Conservation (phyloP, 768 basidiomycete species). For the Dioszegia aurantiaca region DNA sequence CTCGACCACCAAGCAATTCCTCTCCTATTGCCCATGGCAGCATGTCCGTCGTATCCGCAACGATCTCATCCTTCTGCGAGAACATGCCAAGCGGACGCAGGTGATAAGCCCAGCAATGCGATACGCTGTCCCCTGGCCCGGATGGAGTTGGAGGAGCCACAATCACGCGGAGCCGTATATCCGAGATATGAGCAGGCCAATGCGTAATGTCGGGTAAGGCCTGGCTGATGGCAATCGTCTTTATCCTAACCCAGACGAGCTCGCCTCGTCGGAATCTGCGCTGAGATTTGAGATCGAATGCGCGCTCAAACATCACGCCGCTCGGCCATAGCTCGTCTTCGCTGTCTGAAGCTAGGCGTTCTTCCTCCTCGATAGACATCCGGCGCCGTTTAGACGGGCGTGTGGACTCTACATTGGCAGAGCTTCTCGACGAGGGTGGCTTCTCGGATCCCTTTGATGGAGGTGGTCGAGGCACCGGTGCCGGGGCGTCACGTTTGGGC, state of each 20-base stretch:
- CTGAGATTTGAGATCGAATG: slow-evolving; percentile 24
- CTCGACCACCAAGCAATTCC: slow-evolving; percentile 34
- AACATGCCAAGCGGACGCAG: slow-evolving; percentile 42
- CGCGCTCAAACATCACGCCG: slow-evolving; percentile 30
- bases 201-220: slow-evolving; percentile 31
- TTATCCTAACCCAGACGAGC: slow-evolving; percentile 35
- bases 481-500: no score
- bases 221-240: slow-evolving; percentile 21
- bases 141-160: not conserved
- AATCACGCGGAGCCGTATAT: not conserved
- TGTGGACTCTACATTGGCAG: no score
- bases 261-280: slow-evolving; percentile 40
- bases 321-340: slow-evolving; percentile 26
- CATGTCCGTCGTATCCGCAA: slow-evolving; percentile 28
- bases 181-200: slow-evolving; percentile 40
- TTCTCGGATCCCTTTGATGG: no score
- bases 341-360: no score
- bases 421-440: no score
- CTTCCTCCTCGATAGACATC: slow-evolving; percentile 1
- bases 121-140: not conserved
- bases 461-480: no score
- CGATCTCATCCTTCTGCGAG: slow-evolving; percentile 19
- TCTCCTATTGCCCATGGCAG: slow-evolving; percentile 37
- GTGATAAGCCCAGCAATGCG: slow-evolving; percentile 26
- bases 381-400: slow-evolving; percentile 24